Percentiles rank a stretch among this genome's conserved stretches.
Conservation (phyloP, 768 basidiomycete species). For the Collybia mongolica region DNA sequence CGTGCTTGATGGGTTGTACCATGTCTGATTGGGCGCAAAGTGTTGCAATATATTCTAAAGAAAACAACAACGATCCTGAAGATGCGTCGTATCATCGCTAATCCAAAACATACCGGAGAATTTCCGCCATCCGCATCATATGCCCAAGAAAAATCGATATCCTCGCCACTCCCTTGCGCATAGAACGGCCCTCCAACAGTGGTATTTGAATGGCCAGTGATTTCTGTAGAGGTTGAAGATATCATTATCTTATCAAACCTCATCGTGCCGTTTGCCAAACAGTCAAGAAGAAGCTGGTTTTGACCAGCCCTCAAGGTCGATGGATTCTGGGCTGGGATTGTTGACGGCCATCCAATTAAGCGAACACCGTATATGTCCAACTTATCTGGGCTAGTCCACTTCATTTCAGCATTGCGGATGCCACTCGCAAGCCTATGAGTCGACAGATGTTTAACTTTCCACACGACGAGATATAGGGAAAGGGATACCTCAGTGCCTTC, state of each 20-base stretch:
- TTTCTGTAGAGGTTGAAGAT: slow-evolving; percentile 3
- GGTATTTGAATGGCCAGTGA: slow-evolving; percentile 1
- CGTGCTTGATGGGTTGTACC: not conserved
- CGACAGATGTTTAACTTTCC: not conserved
- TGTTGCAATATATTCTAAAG: not conserved
- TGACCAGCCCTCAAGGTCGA: slow-evolving; percentile 54
- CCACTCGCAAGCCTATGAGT: slow-evolving; percentile 49
- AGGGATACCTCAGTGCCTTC: slow-evolving; percentile 48
- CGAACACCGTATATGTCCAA: slow-evolving; percentile 56
- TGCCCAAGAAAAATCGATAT: slow-evolving; percentile 42
- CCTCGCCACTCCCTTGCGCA: slow-evolving; percentile 15
- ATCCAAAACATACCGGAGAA: slow-evolving; percentile 5
- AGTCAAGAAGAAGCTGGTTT: slow-evolving; percentile 52
- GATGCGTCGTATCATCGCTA: not conserved
- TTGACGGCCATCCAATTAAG: slow-evolving; percentile 62
- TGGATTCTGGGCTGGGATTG: slow-evolving; percentile 60
- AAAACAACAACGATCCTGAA: not conserved
- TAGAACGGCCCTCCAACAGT: slow-evolving; percentile 1
- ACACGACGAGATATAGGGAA: slow-evolving; percentile 1
- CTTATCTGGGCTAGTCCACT: slow-evolving; percentile 67
- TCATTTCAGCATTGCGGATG: slow-evolving; percentile 69
- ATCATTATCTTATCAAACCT: slow-evolving; percentile 39
- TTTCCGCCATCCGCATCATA: slow-evolving; percentile 34
- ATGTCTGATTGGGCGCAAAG: not conserved
- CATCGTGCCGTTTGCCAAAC: slow-evolving; percentile 45